Evolutionary conservation across 176 grass and related monocot species (phyloP).

Genomic region (Oryza nivara): DNA sequence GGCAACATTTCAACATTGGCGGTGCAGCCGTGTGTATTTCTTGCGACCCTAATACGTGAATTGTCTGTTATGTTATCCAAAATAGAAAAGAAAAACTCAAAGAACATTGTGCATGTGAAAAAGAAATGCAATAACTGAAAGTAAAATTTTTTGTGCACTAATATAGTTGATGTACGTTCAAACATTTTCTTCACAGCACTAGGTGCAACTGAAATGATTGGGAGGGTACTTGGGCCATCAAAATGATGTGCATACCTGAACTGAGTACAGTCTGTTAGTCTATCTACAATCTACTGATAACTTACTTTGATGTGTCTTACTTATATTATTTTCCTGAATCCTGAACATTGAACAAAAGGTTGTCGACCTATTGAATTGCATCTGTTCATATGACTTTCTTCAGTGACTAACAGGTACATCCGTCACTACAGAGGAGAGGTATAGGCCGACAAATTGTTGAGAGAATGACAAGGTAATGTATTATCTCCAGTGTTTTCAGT

Average conservation of each 20-base stretch:
- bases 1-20: not conserved
- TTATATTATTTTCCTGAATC: slow-evolving; percentile 22
- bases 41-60: slow-evolving; percentile 3
- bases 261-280: not conserved
- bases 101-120: not conserved
- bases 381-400: slow-evolving; percentile 59
- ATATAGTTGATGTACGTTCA: not conserved
- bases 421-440: slow-evolving; percentile 71
- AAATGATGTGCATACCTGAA: not conserved
- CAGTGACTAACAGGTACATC: slow-evolving; percentile 87
- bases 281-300: not conserved
- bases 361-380: not conserved
- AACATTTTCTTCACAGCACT: slow-evolving; percentile 4
- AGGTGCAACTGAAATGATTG: not conserved
- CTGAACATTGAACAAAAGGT: not conserved
- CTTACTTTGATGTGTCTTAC: not conserved
- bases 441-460: slow-evolving; percentile 85
- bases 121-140: not conserved
- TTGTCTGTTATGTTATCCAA: slow-evolving; percentile 7
- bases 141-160: not conserved
- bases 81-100: not conserved
- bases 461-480: slow-evolving; percentile 72
- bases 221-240: not conserved
- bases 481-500: not conserved
- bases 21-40: not conserved